A percentile compares a stretch with the other conserved stretches of the same genome.
Evolutionary conservation across 2,329 filamentous ascomycete genomes (phyloP).

Genomic region (Clonostachys solani): DNA sequence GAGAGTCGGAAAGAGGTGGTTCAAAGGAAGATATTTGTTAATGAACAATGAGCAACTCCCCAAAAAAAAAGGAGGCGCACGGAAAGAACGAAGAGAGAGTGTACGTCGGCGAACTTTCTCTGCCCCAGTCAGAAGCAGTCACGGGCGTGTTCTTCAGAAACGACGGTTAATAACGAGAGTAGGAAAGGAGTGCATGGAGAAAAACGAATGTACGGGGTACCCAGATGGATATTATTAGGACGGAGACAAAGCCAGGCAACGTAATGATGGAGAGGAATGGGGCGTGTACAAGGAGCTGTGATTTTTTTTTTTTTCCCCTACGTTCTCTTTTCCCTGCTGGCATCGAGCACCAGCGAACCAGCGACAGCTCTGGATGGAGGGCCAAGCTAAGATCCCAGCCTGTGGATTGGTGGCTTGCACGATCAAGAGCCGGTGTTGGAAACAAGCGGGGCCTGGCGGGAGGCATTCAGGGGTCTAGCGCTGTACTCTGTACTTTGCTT

Average conservation of each 20-base stretch:
- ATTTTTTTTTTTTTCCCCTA: background rate
- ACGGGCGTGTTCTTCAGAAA: background rate
- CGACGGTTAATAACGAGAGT: background rate
- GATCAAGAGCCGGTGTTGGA: background rate
- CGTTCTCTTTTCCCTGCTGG: background rate
- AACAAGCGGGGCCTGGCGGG: background rate
- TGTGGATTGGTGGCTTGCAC: background rate
- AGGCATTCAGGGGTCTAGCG: constrained; percentile 2
- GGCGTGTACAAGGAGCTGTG: background rate
- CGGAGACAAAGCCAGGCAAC: background rate
- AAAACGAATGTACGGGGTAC: too few species aligned
- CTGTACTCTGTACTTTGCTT: too few species aligned
- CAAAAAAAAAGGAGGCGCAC: constrained; percentile 10
- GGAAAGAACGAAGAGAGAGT: constrained; percentile 9
- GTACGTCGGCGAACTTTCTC: too few species aligned
- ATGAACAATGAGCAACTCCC: too few species aligned
- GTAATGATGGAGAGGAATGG: background rate
- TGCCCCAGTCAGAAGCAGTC: too few species aligned
- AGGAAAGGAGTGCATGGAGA: constrained; percentile 6
- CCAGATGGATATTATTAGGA: too few species aligned
- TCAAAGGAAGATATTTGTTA: constrained; percentile 1
- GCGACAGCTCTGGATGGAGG: background rate
- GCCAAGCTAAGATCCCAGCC: background rate
- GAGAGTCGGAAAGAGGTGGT: constrained; percentile 1
- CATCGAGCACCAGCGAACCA: background rate